phyloP scores from a whole-genome alignment of 495 filamentous ascomycete genomes.

The Annulohypoxylon maeteangense region DNA sequence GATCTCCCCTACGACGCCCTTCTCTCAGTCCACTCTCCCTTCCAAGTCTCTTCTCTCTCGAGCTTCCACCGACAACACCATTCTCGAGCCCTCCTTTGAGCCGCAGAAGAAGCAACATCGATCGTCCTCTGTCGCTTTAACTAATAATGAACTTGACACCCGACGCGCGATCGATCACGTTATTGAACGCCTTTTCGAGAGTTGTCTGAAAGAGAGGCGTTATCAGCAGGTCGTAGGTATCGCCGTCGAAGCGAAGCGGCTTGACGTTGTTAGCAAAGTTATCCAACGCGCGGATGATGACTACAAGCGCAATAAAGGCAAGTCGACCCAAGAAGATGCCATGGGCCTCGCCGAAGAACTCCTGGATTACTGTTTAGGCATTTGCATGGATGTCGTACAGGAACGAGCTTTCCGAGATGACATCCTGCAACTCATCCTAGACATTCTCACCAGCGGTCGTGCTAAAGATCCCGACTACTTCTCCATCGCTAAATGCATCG shows the following conservation, averaged over 20 bases:
- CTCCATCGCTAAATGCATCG: constrained; percentile 96
- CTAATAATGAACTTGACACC: constrained; percentile 56
- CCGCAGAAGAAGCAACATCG: constrained; percentile 66
- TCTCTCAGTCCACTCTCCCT: constrained; percentile 88
- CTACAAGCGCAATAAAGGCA: constrained; percentile 73
- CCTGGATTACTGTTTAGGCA: constrained; percentile 94
- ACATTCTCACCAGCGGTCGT: constrained; percentile 71
- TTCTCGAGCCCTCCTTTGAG: constrained; percentile 65
- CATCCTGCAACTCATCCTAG: constrained; percentile 87
- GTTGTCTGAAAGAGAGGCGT: constrained; percentile 83
- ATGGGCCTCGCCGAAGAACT: constrained; percentile 84
- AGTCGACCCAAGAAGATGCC: constrained; percentile 53
- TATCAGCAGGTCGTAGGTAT: constrained; percentile 99
- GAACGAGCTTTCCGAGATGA: constrained; percentile 83
- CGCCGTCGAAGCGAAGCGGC: constrained; percentile 92
- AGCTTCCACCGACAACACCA: constrained; percentile 69
- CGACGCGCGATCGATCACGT: constrained; percentile 80
- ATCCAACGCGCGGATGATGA: constrained; percentile 86
- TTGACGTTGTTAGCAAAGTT: constrained; percentile 86
- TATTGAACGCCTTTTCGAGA: constrained; percentile 90
- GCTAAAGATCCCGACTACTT: constrained; percentile 89
- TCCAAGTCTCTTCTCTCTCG: constrained; percentile 91
- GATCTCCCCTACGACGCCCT: constrained; percentile 88
- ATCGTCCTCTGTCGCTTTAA: constrained; percentile 57
- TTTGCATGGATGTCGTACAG: constrained; percentile 98